Evolutionary conservation across 305 asterid genomes (phyloP).

Genomic region (Fraxinus greggii): DNA sequence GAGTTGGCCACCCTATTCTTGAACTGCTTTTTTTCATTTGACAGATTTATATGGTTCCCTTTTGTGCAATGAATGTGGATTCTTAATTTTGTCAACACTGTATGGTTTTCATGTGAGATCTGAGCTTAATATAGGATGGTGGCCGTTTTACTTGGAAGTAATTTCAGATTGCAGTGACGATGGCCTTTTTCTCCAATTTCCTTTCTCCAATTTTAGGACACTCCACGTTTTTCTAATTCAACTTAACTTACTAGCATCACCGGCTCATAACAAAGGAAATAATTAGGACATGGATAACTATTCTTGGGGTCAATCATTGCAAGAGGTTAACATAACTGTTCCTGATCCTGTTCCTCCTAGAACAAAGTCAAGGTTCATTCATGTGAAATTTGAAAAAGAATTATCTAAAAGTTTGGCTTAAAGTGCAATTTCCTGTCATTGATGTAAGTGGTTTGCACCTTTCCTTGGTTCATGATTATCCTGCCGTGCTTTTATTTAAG

Average conservation of each 20-base stretch:
- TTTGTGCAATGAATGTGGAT: slow-evolving; percentile 19
- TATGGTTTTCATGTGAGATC: not conserved
- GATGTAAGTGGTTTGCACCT: slow-evolving; percentile 33
- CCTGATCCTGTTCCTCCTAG: slow-evolving; percentile 53
- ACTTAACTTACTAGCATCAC: not conserved
- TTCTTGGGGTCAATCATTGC: slow-evolving; percentile 76
- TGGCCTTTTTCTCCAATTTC: not conserved
- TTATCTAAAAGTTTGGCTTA: slow-evolving; percentile 56
- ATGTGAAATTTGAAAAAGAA: slow-evolving; percentile 57
- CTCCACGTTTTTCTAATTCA: no score
- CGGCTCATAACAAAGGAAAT: slow-evolving; percentile 54
- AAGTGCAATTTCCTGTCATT: slow-evolving; percentile 50
- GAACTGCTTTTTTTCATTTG: slow-evolving; percentile 34
- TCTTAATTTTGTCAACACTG: not conserved
- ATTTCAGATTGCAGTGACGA: not conserved
- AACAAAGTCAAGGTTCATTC: slow-evolving; percentile 54
- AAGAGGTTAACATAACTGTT: slow-evolving; percentile 56
- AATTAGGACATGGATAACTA: slow-evolving; percentile 67
- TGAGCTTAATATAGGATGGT: not conserved
- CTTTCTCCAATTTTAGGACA: no score
- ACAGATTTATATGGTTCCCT: slow-evolving; percentile 31
- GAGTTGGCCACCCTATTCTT: slow-evolving; percentile 37
- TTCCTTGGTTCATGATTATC: not conserved
- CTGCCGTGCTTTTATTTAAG: not conserved
- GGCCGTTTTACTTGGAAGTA: not conserved